Evolutionary conservation across 768 basidiomycete species (phyloP).

Genomic region (Russula foetens): DNA sequence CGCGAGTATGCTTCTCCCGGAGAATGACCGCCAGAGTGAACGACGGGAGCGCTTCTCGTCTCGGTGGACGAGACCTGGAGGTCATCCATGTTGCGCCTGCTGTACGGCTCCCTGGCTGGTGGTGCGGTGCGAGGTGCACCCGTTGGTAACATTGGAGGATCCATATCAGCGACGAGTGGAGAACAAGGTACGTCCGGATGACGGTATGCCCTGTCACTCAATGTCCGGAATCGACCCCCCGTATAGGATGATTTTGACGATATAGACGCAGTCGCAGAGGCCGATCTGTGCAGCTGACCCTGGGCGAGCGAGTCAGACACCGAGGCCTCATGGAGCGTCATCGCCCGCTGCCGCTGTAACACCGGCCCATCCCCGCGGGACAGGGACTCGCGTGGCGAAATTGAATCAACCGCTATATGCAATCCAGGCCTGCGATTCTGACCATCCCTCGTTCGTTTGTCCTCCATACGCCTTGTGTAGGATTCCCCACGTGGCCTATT

Average conservation of each 20-base stretch:
- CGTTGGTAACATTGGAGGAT: neutral
- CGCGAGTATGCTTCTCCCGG: neutral
- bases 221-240: neutral
- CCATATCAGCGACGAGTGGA: conserved; percentile 1
- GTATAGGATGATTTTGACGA: neutral
- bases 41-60: neutral
- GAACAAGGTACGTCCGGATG: conserved; percentile 12
- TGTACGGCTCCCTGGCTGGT: neutral
- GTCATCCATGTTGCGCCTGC: neutral
- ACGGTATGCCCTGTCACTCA: conserved; percentile 7
- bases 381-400: neutral
- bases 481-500: neutral
- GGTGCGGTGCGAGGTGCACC: no score
- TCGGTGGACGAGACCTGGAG: neutral
- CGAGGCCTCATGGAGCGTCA: neutral
- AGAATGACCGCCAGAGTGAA: neutral
- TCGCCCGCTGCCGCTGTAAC: neutral
- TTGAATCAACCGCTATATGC: neutral
- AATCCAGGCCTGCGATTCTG: neutral
- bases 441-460: neutral
- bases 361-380: neutral
- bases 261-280: neutral
- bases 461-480: neutral
- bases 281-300: neutral
- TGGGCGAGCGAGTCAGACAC: neutral